A percentile compares a stretch with the other conserved stretches of the same genome.
These are phyloP conservation scores for Metschnikowia borealis DNA, from an alignment of 805 yeast species.

Conservation along the genomic window DNA sequence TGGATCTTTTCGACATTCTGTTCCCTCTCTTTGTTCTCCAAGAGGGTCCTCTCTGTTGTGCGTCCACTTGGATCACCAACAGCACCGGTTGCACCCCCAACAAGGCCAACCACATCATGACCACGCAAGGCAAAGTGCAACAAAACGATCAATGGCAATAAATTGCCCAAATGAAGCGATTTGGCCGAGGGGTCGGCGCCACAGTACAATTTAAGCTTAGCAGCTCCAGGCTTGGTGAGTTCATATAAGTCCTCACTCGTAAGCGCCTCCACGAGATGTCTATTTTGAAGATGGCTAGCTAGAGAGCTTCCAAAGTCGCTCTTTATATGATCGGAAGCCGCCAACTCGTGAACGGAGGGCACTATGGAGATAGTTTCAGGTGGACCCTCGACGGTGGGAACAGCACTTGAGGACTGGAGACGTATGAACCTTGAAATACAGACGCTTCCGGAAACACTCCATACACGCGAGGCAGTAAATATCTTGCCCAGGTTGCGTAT, in stretches of 20 bases:
- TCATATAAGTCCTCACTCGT: constrained; percentile 36
- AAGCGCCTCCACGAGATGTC: constrained; percentile 36
- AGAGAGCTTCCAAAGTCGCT: constrained; percentile 28
- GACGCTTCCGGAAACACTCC: background rate
- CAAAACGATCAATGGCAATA: constrained; percentile 80
- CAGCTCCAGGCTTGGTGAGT: constrained; percentile 22
- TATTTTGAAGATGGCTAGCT: constrained; percentile 33
- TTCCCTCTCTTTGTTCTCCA: constrained; percentile 50
- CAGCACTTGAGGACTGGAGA: constrained; percentile 6
- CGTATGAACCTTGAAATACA: background rate
- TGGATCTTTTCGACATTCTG: constrained; percentile 58
- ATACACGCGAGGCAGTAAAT: background rate
- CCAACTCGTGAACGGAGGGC: constrained; percentile 31
- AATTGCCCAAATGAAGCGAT: constrained; percentile 86
- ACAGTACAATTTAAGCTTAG: constrained; percentile 64
- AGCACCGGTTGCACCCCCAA: constrained; percentile 93
- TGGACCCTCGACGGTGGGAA: constrained; percentile 13
- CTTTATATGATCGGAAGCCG: constrained; percentile 16
- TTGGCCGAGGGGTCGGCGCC: constrained; percentile 96
- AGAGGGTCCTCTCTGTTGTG: constrained; percentile 61
- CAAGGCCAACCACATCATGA: constrained; percentile 75
- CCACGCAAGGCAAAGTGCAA: constrained; percentile 84
- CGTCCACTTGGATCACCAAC: constrained; percentile 98
- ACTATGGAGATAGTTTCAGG: constrained; percentile 38
- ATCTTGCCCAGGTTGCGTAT: background rate